Percentiles rank a stretch among this genome's conserved stretches.
Conservation (phyloP, 768 basidiomycete species). For the Boletus subcaerulescens region DNA sequence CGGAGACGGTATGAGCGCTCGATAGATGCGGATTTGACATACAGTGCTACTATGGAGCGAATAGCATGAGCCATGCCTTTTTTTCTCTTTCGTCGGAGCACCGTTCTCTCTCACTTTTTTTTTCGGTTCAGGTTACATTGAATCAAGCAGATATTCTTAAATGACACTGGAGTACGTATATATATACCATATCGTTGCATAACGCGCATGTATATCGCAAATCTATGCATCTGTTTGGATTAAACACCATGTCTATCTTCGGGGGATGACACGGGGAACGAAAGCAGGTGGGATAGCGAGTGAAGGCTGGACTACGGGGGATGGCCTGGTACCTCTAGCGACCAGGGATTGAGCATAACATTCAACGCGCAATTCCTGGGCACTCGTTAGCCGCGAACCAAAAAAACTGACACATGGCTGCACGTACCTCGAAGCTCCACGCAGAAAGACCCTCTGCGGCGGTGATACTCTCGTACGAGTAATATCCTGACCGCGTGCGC, state of each 20-base stretch:
- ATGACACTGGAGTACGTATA: slow-evolving; percentile 5
- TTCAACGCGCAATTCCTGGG: slow-evolving; percentile 27
- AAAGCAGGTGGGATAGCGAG: slow-evolving; percentile 32
- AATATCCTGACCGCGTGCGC: neutral
- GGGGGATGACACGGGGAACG: slow-evolving; percentile 12
- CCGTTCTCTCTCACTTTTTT: neutral
- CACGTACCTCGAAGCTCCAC: slow-evolving; percentile 32
- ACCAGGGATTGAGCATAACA: slow-evolving; percentile 31
- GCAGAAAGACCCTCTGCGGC: slow-evolving; percentile 20
- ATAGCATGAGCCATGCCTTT: slow-evolving; percentile 43
- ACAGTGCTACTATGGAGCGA: slow-evolving; percentile 52
- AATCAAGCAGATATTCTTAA: neutral
- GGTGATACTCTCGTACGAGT: slow-evolving; percentile 27
- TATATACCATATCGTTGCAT: slow-evolving; percentile 5
- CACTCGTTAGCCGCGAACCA: neutral
- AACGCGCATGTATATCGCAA: neutral
- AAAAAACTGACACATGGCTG: no score
- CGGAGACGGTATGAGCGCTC: slow-evolving; percentile 75
- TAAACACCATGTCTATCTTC: neutral
- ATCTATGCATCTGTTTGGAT: neutral
- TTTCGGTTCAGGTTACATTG: neutral
- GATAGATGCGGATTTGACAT: slow-evolving; percentile 52
- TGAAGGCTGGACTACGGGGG: slow-evolving; percentile 9
- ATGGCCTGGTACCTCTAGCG: slow-evolving; percentile 23
- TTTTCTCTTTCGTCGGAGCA: no score